Evolutionary conservation across 345 rosid genomes (phyloP), one percentile per base, ranked within the genome.

Genomic region (Eucalyptus sp.): DNA sequence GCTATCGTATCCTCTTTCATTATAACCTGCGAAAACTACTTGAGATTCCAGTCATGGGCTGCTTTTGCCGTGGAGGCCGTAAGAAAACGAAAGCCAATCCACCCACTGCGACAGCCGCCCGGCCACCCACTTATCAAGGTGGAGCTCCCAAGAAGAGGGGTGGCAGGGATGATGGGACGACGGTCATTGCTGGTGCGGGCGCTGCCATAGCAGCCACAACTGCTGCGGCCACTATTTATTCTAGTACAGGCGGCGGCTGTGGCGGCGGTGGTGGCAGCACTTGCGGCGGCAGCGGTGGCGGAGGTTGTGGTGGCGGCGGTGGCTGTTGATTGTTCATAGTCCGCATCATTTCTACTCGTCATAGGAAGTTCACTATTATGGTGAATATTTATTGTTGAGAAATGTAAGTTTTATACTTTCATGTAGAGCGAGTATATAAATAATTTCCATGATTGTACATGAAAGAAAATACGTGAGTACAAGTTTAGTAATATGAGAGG

Each of bases 261-360:
- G 5, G 76, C 0, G 79, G 79, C 0, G 56, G 52, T 7, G 52
- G 56, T 0, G 54, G 52, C 2, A 6, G 66, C 66, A 10, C n/a
- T 60, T 60, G 31, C 27, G 64, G 64, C 6, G 41, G 41, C 41
- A 41, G 41, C 41, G 41, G 41, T 41, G n/a, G 64, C 7, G 22
- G 56, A 7, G 24, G 68, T 27, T 13, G 68, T 3, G 68, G 66
- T 8, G 16, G 68, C 31, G 14, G 66, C 9, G 18, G 20, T 0
- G 54, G 54, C 2, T 13, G 64, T 10, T 58, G 64, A 58, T 2
- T 5, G 14, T 58, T 58, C 64, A 25, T 58, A 24, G 64, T 27
- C 27, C 2, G 7, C 12, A 12, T 4, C 1, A 0, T 58, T 58
- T 58, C 1, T 25, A 10, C 12, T 22, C 3, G 4, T 58, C 7